Percentiles rank a stretch among this genome's conserved stretches.
Evolutionary conservation across 345 rosid genomes (phyloP).

Genomic region (Eucalyptus cloeziana): DNA sequence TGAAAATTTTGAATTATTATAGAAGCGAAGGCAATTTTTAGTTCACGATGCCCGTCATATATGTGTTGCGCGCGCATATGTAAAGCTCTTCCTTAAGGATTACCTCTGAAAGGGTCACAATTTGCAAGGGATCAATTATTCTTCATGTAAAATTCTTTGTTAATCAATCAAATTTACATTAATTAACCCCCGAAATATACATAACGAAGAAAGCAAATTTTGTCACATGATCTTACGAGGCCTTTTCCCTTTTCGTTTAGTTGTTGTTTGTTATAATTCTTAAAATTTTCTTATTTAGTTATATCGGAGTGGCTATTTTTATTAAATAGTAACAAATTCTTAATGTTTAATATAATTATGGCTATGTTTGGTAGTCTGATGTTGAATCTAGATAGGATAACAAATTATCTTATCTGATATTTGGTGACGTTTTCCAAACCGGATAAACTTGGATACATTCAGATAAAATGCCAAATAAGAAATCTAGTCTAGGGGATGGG

Average conservation of each 20-base stretch:
- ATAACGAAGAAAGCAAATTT: neutral
- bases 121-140: neutral
- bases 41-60: neutral
- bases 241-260: neutral
- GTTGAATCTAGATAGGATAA: neutral
- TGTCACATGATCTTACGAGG: neutral
- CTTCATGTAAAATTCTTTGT: neutral
- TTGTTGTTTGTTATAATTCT: neutral
- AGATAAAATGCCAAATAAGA: accelerated
- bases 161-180: neutral
- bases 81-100: neutral
- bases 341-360: neutral
- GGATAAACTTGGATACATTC: accelerated
- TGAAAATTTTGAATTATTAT: neutral
- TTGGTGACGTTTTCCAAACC: accelerated
- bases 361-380: neutral
- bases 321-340: neutral
- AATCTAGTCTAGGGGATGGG: neutral
- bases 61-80: neutral
- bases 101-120: neutral
- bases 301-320: neutral
- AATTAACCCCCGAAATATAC: neutral
- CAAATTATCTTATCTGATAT: no score
- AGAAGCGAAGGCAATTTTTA: neutral
- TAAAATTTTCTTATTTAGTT: neutral